phyloP scores from a whole-genome alignment of 2,329 filamentous ascomycete species.

The Dactylellina cionopaga region DNA sequence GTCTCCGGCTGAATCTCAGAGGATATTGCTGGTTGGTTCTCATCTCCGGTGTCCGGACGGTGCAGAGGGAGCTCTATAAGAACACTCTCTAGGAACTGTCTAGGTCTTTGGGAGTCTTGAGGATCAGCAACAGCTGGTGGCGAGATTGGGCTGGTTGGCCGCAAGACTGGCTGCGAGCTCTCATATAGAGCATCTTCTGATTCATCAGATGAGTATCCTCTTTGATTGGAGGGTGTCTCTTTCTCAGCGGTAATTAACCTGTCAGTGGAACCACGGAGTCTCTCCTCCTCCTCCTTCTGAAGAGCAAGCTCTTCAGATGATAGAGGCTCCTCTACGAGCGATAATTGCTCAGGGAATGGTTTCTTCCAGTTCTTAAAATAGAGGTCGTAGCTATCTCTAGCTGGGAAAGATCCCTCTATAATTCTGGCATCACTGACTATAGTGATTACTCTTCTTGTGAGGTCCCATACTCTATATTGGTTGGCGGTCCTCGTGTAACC shows the following conservation, averaged over 20 bases:
- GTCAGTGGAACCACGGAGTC: neutral
- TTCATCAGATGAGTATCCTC: too few relatives aligned
- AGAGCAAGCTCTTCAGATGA: too few relatives aligned
- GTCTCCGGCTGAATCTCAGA: too few relatives aligned
- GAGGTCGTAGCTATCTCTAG: conserved; percentile 6
- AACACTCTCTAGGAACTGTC: conserved; percentile 3
- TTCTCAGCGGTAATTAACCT: neutral
- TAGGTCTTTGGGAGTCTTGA: too few relatives aligned
- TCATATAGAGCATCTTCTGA: too few relatives aligned
- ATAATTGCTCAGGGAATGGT: neutral
- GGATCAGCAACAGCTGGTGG: too few relatives aligned
- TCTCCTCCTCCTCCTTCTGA: neutral
- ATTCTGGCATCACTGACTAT: conserved; percentile 12
- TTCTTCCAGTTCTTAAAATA: conserved; percentile 20
- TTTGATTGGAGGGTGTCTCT: too few relatives aligned
- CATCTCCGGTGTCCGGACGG: too few relatives aligned
- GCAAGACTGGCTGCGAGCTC: too few relatives aligned
- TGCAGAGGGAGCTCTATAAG: neutral
- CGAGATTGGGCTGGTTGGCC: too few relatives aligned
- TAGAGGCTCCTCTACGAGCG: neutral
- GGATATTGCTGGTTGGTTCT: too few relatives aligned
- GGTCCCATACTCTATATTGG: conserved; percentile 2
- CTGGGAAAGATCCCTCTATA: conserved; percentile 13
- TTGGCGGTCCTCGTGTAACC: too few relatives aligned
- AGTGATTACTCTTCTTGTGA: conserved; percentile 9